These are phyloP conservation scores for Candida albicans DNA, from an alignment of 1,139 yeast species.

Conservation along the genomic window DNA sequence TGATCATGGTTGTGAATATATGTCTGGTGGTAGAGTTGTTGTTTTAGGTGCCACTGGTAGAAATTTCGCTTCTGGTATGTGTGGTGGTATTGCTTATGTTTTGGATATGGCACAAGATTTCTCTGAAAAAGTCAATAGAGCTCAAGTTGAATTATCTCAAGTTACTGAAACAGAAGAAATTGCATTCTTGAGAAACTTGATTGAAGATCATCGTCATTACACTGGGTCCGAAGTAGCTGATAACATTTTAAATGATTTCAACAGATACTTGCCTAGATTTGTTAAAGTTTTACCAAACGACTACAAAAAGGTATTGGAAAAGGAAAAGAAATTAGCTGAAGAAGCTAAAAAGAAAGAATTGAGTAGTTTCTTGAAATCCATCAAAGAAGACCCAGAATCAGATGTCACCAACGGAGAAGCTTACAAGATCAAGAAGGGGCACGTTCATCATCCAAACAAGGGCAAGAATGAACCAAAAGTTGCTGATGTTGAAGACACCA, in stretches of 20 bases:
- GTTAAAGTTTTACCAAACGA: constrained; percentile 93
- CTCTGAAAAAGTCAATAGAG: constrained; percentile 72
- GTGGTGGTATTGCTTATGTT: constrained; percentile 98
- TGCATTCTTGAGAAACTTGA: constrained; percentile 88
- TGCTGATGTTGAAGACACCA: constrained; percentile 85
- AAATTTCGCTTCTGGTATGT: constrained; percentile 98
- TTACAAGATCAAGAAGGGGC: constrained; percentile 50
- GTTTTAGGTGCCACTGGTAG: constrained; percentile 91
- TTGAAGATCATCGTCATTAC: constrained; percentile 94
- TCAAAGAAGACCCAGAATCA: constrained; percentile 77
- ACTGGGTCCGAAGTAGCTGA: constrained; percentile 91
- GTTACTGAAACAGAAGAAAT: constrained; percentile 88
- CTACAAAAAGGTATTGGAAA: constrained; percentile 85
- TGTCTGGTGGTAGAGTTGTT: constrained; percentile 98
- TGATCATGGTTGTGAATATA: constrained; percentile 98
- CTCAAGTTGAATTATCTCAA: constrained; percentile 75
- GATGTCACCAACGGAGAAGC: constrained; percentile 90
- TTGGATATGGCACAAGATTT: constrained; percentile 95
- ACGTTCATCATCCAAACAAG: constrained; percentile 35
- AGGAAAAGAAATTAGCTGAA: constrained; percentile 65
- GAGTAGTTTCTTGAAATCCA: constrained; percentile 58
- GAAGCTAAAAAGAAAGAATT: constrained; percentile 68
- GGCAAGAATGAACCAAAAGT: constrained; percentile 73
- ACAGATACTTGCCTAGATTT: constrained; percentile 82
- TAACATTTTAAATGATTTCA: constrained; percentile 79